Evolutionary conservation across 768 basidiomycete species (phyloP), one percentile per base, ranked within the genome.

Genomic region (Pleurotus eryngii): DNA sequence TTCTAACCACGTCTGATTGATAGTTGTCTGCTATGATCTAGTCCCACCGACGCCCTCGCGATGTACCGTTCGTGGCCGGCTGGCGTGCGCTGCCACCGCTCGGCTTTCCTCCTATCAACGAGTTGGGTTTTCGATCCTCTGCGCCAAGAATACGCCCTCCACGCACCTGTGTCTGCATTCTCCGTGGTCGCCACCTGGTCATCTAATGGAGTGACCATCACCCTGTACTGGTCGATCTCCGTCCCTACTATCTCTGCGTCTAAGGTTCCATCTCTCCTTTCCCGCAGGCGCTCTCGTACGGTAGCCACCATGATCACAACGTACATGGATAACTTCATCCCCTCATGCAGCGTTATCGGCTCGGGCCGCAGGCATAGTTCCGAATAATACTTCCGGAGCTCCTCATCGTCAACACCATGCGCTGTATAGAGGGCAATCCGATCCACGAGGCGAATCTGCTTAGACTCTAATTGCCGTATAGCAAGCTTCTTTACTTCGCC

Each of bases 311-410:
- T 72, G 5, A 86, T 66, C 0, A 82, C 70, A 0, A 80, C 81
- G 6, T 82, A 78, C 61, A 83, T 66, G 0, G 85, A 84, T 17
- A 92, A 69, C 20, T 67, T 66, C n/a, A 68, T 65, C 3, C 79
- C 82, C 56, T 91, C 91, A 5, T 79, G 75, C 4, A 83, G 65
- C 0, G 76, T 75, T 4, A 88, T 72, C 0, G 83, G 77, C 0
- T 74, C 76, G 1, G 75, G 72, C 7, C 86, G 78, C 5, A 70
- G 69, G 49, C 82, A 83, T 0, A 91, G 73, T 0, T 76, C 67
- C 0, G 78, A 72, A 55, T 87, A 90, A 0, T 85, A 77, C 0
- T 82, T 81, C 9, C 83, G 67, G 3, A 89, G 71, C 27, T 82
- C 71, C 2, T 72, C 66, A 3, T 67, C 66, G 61, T 83, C 74